Evolutionary conservation across 2,329 filamentous ascomycete genomes (phyloP).

Genomic region (Pseudogymnoascus sp.): DNA sequence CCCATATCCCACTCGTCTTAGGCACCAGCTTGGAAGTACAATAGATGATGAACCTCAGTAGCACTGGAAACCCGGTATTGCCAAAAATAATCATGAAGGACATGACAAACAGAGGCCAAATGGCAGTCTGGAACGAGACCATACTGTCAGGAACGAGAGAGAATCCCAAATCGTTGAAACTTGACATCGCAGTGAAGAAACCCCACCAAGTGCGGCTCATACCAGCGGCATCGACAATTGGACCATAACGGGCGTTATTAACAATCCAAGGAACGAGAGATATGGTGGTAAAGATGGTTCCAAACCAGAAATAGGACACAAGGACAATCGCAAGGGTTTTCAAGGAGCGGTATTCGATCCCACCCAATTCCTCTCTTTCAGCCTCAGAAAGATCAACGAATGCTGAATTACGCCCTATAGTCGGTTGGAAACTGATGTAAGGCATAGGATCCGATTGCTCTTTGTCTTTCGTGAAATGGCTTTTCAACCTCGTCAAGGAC

Average conservation of each 20-base stretch:
- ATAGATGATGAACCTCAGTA: constrained; percentile 94
- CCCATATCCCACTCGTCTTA: constrained; percentile 63
- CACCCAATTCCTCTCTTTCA: constrained; percentile 89
- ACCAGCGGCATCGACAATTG: constrained; percentile 54
- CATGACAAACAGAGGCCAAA: constrained; percentile 69
- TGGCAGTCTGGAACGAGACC: constrained; percentile 74
- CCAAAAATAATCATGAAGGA: constrained; percentile 87
- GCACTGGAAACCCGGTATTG: constrained; percentile 91
- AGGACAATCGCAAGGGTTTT: constrained; percentile 79
- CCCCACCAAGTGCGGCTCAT: constrained; percentile 79
- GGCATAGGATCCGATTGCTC: constrained; percentile 60
- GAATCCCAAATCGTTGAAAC: constrained; percentile 94
- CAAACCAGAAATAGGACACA: constrained; percentile 73
- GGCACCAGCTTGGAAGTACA: constrained; percentile 60
- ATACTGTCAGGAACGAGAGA: constrained; percentile 92
- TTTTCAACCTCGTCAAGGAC: constrained; percentile 53
- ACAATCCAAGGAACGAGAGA: constrained; percentile 77
- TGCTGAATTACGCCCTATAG: constrained; percentile 84
- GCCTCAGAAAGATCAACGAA: constrained; percentile 85
- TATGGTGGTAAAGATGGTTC: constrained; percentile 69
- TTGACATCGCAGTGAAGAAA: constrained; percentile 78
- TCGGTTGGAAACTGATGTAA: constrained; percentile 91
- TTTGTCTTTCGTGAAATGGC: constrained; percentile 25
- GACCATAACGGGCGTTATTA: constrained; percentile 53
- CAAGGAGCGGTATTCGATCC: constrained; percentile 90